Base-by-base conservation (phyloP, 495 filamentous ascomycete genomes). In the Penicillium pulvis region DNA sequence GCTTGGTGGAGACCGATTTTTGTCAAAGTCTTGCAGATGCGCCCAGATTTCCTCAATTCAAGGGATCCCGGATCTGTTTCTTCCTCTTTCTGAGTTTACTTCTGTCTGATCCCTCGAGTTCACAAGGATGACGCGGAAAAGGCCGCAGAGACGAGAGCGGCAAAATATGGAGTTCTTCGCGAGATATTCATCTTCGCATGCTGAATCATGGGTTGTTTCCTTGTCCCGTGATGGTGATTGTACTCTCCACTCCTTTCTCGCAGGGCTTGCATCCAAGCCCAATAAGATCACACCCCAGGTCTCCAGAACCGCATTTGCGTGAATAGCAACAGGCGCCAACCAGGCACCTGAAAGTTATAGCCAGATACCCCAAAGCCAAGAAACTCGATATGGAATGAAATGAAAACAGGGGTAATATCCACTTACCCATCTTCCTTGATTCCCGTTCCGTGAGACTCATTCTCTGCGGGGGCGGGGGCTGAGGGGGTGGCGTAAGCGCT, bases 341-440 rank as follows among this genome's bases (percentile, higher is more conserved):
- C 47, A 54, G 26, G 54, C 31, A 57, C 53, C 54, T 35, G 19
- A 30, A 39, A 30, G 19, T 12, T 10, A 57, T 42, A 57, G 45
- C 63, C 50, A 61, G 35, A 53, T 47, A 41, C n/a, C 42, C 43
- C 16, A 46, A 19, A 39, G 14, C 43, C 46, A 17, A 28, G 10
- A 65, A 61, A 64, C 72, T 64, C 68, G 66, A 58, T 65, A 50
- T 58, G 65, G 36, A 66, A 50, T 58, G 65, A 41, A 63, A 53
- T 47, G 53, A 47, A n/a, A 54, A 54, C 45, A 63, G 53, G 60
- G 47, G 56, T 43, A 63, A 52, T 61, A 55, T 62, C 26, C 50
- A 92, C 95, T 97, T 88, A 98, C 94, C 94, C 94, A 71, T 98
- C 94, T 85, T 98, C 94, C 76, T 98, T 98, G 51, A 96, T 92